Conservation (phyloP, 352 stramenopile genomes). For the Phytopythium oedochilum region DNA sequence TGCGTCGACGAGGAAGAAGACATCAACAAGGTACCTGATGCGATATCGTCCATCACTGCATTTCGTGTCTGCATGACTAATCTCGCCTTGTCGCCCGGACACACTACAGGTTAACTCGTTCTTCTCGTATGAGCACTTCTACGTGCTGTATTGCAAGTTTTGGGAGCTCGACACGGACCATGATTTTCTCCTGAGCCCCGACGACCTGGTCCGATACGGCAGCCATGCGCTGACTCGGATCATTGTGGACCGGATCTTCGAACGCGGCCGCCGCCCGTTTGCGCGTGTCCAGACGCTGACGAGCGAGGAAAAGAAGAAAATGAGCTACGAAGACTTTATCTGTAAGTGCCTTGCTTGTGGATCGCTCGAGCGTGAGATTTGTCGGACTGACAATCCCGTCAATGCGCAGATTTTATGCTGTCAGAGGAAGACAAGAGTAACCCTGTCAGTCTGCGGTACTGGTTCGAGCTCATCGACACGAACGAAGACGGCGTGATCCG, state of each 20-base stretch:
- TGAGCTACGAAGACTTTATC: constrained; percentile 91
- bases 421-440: constrained; percentile 99
- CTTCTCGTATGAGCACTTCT: constrained; percentile 99
- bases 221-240: constrained; percentile 79
- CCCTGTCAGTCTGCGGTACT: constrained; percentile 95
- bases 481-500: constrained; percentile 96
- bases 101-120: constrained; percentile 84
- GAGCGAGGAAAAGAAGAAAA: constrained; percentile 82
- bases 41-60: no score
- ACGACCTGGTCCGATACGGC: constrained; percentile 83
- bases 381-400: background rate
- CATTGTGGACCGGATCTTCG: constrained; percentile 88
- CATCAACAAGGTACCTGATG: constrained; percentile 97
- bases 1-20: constrained; percentile 98
- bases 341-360: constrained; percentile 34
- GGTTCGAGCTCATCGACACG: constrained; percentile 98
- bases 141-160: constrained; percentile 99
- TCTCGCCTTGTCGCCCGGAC: background rate
- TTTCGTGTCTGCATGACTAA: no score
- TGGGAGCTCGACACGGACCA: constrained; percentile 97
- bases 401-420: constrained; percentile 94
- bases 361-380: background rate
- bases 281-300: constrained; percentile 73
- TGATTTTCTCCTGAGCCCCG: constrained; percentile 78
- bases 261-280: constrained; percentile 75